Evolutionary conservation across 495 filamentous ascomycete genomes (phyloP).

Genomic region (Neurospora sp.): DNA sequence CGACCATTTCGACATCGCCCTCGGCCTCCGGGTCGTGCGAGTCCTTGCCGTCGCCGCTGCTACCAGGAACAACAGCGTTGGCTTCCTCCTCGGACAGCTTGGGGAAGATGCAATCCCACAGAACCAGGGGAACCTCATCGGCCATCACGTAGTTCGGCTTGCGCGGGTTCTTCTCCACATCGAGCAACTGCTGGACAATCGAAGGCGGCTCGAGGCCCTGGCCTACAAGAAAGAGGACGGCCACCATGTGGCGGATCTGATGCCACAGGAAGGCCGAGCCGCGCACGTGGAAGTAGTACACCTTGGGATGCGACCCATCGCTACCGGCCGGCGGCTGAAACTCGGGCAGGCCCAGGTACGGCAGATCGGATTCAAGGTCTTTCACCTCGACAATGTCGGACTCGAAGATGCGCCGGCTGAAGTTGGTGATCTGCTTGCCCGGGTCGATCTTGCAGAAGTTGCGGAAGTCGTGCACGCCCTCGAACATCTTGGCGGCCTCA

Average conservation of each 20-base stretch:
- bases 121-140: slow-evolving; percentile 73
- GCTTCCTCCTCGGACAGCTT: slow-evolving; percentile 6
- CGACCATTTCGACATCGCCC: slow-evolving; percentile 22
- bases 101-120: slow-evolving; percentile 94
- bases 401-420: slow-evolving; percentile 63
- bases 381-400: slow-evolving; percentile 63
- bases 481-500: slow-evolving; percentile 62
- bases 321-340: not conserved
- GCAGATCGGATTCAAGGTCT: slow-evolving; percentile 34
- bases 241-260: slow-evolving; percentile 87
- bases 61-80: not conserved
- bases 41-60: slow-evolving; percentile 8
- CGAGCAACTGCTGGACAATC: slow-evolving; percentile 61
- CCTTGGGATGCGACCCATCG: slow-evolving; percentile 38
- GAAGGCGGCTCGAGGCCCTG: slow-evolving; percentile 74
- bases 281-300: slow-evolving; percentile 78
- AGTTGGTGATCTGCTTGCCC: slow-evolving; percentile 75
- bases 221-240: slow-evolving; percentile 79
- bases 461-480: slow-evolving; percentile 85
- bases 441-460: slow-evolving; percentile 93
- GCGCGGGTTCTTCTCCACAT: slow-evolving; percentile 54
- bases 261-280: slow-evolving; percentile 98
- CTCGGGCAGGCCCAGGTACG: slow-evolving; percentile 21
- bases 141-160: slow-evolving; percentile 87
- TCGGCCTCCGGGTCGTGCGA: slow-evolving; percentile 30